Evolutionary conservation across 768 basidiomycete genomes (phyloP).

Genomic region (Lactifluus volemus): DNA sequence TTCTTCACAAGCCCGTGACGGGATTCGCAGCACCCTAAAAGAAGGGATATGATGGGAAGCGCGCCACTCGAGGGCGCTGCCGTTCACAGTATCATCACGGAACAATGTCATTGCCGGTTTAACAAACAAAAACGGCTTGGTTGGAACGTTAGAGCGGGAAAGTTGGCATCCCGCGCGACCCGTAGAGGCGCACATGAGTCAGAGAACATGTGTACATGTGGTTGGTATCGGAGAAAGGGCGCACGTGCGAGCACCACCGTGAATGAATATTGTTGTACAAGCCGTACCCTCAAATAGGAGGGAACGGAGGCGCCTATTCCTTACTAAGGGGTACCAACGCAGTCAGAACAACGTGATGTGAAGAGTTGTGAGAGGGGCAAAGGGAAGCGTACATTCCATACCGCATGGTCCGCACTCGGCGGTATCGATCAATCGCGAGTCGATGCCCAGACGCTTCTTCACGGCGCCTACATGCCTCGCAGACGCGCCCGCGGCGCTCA

Average conservation of each 20-base stretch:
- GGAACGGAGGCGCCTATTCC: constrained; percentile 11
- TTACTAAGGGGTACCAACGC: constrained; percentile 4
- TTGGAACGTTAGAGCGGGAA: not conserved
- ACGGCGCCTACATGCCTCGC: constrained; percentile 18
- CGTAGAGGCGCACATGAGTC: not conserved
- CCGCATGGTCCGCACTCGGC: constrained; percentile 4
- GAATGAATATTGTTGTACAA: constrained; percentile 6
- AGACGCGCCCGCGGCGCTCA: constrained; percentile 15
- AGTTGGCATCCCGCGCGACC: not conserved
- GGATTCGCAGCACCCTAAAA: not conserved
- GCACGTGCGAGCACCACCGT: constrained; percentile 1
- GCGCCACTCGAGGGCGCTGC: not conserved
- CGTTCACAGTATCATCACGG: not conserved
- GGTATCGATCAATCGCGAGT: constrained; percentile 10
- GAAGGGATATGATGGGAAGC: not conserved
- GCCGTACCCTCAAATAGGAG: constrained; percentile 7
- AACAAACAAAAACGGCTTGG: not conserved
- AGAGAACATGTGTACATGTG: constrained; percentile 10
- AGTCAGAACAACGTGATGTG: constrained; percentile 14
- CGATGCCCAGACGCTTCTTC: constrained; percentile 18
- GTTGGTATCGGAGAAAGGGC: constrained; percentile 3
- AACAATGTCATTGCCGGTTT: not conserved
- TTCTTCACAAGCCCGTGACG: not conserved
- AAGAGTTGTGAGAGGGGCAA: not conserved
- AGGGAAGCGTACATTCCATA: constrained; percentile 13